phyloP scores from a whole-genome alignment of 2,329 filamentous ascomycete species.

The Phyllosticta citriasiana region DNA sequence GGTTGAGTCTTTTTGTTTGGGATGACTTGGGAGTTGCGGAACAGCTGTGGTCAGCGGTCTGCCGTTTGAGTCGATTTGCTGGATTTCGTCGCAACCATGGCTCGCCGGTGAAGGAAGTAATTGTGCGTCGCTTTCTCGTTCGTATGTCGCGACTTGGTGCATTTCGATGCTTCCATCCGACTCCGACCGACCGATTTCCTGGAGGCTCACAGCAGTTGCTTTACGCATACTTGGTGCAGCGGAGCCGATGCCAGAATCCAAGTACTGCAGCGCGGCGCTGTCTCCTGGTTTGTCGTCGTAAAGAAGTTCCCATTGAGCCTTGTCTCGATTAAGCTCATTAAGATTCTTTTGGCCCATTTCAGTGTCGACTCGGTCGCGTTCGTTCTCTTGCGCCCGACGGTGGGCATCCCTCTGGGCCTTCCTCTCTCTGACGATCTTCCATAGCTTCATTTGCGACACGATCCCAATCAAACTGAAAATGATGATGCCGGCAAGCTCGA shows the following conservation, averaged over 20 bases:
- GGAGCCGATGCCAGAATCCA: constrained; percentile 42
- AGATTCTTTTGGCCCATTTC: constrained; percentile 59
- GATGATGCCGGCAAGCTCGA: constrained; percentile 70
- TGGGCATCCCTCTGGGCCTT: constrained; percentile 36
- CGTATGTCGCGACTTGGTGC: constrained; percentile 34
- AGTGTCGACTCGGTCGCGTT: constrained; percentile 56
- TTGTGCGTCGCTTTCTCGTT: constrained; percentile 24
- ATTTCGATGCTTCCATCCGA: constrained; percentile 45
- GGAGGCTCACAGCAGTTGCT: constrained; percentile 20
- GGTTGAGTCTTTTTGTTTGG: neutral
- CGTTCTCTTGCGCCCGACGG: constrained; percentile 45
- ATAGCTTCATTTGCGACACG: constrained; percentile 75
- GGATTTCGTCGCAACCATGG: constrained; percentile 27
- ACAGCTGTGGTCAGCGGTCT: constrained; percentile 15
- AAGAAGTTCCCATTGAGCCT: constrained; percentile 62
- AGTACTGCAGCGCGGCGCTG: constrained; percentile 21
- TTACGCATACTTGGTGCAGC: constrained; percentile 21
- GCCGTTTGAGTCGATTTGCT: constrained; percentile 23
- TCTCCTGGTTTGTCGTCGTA: constrained; percentile 52
- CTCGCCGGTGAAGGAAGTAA: constrained; percentile 30
- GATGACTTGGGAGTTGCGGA: neutral
- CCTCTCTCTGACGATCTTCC: constrained; percentile 61
- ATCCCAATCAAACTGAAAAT: constrained; percentile 66
- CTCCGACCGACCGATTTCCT: constrained; percentile 23
- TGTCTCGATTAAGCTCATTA: constrained; percentile 50